Base-by-base conservation (phyloP, 768 basidiomycete species). In the Pleurotus ostreatus region DNA sequence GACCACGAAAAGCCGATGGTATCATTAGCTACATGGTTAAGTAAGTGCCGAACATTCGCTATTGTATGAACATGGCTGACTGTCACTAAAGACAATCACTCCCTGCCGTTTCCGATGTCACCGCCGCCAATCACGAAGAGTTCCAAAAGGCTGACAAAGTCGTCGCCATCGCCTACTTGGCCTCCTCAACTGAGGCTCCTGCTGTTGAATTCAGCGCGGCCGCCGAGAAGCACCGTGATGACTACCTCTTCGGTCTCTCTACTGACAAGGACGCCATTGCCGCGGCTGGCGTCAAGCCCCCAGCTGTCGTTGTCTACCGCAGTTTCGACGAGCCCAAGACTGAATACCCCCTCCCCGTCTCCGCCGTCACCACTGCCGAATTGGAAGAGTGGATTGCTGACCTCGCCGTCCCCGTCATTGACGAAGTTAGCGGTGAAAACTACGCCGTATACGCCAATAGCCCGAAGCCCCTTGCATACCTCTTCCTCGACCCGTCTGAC, bases 21-120 rank as follows among this genome's bases (percentile, higher is more conserved):
- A 99, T 99, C 66, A 76, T 96, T 68, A 85, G 85, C 71, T 97
- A 97, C 77, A 98, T 98, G 96, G 69, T 82, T 78, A 98, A 98
- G 95, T 95, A 60, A 64, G 86, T 73, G 22, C 43, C 44, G 25
- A 45, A 3, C 4, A 9, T 22, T 12, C 22, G 4, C 12, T 51
- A 59, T 37, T 5, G 26, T 38, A 22, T 15, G 23, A 9, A 1
- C 40, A 57, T 22, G 52, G 5, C 46, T 56, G 62, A 57, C 64
- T 46, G 48, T 22, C 23, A 41, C 5, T 58, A 39, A 47, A 76
- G 94, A 69, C 97, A 98, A 80, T 86, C 92, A 7, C 83, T 98
- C 15, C 97, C 97, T 7, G 94, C 97, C 39, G 89, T 98, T 18
- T 86, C 92, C 5, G 79, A 85, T 38, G 85, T 99, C 37, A 93